Evolutionary conservation across 2,329 filamentous ascomycete species (phyloP).

Genomic region (Leptoxyphium fumago): DNA sequence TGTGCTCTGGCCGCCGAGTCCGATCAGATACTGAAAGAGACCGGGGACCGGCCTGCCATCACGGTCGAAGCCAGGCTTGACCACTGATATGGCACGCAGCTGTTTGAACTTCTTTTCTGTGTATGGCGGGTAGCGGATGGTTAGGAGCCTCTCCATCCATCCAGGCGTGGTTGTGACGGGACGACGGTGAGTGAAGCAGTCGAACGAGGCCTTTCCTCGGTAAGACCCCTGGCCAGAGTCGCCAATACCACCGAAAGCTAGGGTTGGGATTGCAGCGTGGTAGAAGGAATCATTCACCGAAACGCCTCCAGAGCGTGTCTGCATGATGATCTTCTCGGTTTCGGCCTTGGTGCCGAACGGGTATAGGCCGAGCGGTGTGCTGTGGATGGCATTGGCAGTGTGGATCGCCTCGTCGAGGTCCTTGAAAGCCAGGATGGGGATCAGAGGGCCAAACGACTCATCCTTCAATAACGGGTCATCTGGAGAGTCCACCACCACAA

Average conservation of each 20-base stretch:
- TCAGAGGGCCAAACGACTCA: conserved; percentile 88
- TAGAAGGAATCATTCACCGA: conserved; percentile 46
- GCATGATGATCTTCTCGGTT: conserved; percentile 45
- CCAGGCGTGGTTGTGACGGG: conserved; percentile 46
- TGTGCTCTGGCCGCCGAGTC: conserved; percentile 15
- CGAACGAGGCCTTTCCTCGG: conserved; percentile 60
- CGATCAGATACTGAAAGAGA: conserved; percentile 17
- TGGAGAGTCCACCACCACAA: conserved; percentile 64
- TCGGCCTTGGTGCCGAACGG: conserved; percentile 73
- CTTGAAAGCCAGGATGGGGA: conserved; percentile 65
- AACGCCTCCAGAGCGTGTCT: conserved; percentile 37
- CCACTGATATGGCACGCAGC: conserved; percentile 33
- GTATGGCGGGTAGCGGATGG: conserved; percentile 52
- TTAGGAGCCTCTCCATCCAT: conserved; percentile 54
- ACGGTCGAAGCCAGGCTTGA: conserved; percentile 47
- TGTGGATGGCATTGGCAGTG: conserved; percentile 65
- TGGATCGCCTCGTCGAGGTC: conserved; percentile 73
- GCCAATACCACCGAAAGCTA: conserved; percentile 74
- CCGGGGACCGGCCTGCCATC: conserved; percentile 28
- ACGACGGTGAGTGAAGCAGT: conserved; percentile 50
- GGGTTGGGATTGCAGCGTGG: conserved; percentile 53
- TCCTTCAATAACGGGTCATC: conserved; percentile 67
- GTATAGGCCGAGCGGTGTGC: conserved; percentile 72
- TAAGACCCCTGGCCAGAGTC: conserved; percentile 64
- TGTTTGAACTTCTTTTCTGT: conserved; percentile 37